Evolutionary conservation across 176 grass and related monocot species (phyloP), one percentile per base, ranked within the genome.

Genomic region (Elaeis guineensis): DNA sequence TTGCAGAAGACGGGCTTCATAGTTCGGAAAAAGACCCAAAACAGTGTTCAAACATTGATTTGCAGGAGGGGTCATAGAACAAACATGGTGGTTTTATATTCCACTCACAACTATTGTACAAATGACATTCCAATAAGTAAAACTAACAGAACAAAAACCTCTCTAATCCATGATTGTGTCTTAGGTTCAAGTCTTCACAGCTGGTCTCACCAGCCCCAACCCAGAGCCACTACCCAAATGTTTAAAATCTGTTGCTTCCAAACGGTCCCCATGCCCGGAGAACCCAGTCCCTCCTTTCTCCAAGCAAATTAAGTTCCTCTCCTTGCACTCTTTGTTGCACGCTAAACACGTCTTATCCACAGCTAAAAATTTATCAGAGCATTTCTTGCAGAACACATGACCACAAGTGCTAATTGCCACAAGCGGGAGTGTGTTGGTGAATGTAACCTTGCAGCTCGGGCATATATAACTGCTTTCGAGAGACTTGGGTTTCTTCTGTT

Each of bases 261-360:
- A 48, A 54, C 25, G 79, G 50, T 89, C 79, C 0, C 74, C 88
- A 32, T 98, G 94, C 14, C 75, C 88, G 0, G 94, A 62, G 4
- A 98, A 98, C 25, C 94, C 94, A 0, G 94, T 93, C 58, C 94
- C 94, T 77, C 94, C 94, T 87, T 92, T 98, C 82, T 89, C 88
- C 61, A 98, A 71, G 51, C 30, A 22, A 77, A 93, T 71, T 19
- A 98, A 72, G 75, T 89, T 98, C 76, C 78, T 92, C 56, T 73
- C 82, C 75, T 93, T 98, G 76, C 82, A 98, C 1, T 51, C 67
- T 72, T 86, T 92, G 30, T 71, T 89, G 82, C 94, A 98, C 32
- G 70, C 64, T 28, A 93, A 74, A 52, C 94, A 93, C 17, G 77
- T 74, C 72, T 82, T 85, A 79, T 93, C 94, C 3, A 69, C 68